Conservation (phyloP, 2,329 filamentous ascomycete species). For the Chaetomium sp. region DNA sequence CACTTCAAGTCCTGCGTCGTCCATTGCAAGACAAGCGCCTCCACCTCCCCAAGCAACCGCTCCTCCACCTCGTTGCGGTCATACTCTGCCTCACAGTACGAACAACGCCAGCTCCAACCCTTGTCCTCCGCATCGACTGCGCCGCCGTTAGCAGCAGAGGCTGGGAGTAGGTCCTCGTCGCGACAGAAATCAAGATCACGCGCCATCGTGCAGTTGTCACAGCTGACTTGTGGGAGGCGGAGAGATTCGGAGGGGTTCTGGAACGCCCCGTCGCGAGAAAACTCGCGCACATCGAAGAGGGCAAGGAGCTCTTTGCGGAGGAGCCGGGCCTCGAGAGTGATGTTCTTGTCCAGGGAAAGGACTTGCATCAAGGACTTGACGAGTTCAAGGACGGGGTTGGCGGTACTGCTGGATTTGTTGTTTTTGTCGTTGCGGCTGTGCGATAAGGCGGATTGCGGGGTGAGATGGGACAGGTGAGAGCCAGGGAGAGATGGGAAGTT, state of each 20-base stretch:
- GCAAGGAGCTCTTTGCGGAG: slow-evolving; percentile 83
- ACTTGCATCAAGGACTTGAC: slow-evolving; percentile 93
- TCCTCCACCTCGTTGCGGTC: slow-evolving; percentile 81
- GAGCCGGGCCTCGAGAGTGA: slow-evolving; percentile 78
- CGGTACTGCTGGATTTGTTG: slow-evolving; percentile 23
- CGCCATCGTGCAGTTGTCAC: slow-evolving; percentile 82
- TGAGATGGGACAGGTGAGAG: slow-evolving; percentile 50
- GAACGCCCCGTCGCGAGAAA: slow-evolving; percentile 81
- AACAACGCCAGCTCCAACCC: slow-evolving; percentile 63
- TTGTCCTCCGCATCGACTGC: slow-evolving; percentile 14
- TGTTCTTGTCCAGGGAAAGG: slow-evolving; percentile 81
- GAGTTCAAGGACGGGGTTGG: slow-evolving; percentile 78
- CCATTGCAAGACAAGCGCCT: slow-evolving; percentile 73
- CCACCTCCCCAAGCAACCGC: slow-evolving; percentile 66
- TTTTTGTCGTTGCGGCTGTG: slow-evolving; percentile 10
- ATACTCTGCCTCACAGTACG: slow-evolving; percentile 67
- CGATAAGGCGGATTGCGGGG: slow-evolving; percentile 7
- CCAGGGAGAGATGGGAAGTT: slow-evolving; percentile 75
- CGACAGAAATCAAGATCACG: slow-evolving; percentile 89
- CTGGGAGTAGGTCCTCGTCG: slow-evolving; percentile 71
- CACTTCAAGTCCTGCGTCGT: slow-evolving; percentile 86
- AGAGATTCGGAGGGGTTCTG: slow-evolving; percentile 75
- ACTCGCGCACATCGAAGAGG: slow-evolving; percentile 91
- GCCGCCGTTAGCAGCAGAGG: slow-evolving; percentile 27
- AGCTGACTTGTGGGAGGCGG: slow-evolving; percentile 68